phyloP scores from a whole-genome alignment of 345 rosid species.

The Bruguiera gymnorhiza region DNA sequence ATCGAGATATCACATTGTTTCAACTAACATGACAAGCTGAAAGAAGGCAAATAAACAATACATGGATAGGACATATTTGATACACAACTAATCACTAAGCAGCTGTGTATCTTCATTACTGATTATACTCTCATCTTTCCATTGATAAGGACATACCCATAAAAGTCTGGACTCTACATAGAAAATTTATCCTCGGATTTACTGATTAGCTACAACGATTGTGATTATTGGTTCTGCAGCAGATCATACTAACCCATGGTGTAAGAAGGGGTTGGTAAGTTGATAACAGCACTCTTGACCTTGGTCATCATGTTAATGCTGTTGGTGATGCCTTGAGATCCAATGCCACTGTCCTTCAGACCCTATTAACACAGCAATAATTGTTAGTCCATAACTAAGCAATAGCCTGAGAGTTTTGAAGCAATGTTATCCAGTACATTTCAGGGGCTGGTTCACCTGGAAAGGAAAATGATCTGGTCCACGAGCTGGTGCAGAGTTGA shows the following conservation, averaged over 20 bases:
- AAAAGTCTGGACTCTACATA: not conserved
- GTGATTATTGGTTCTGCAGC: not conserved
- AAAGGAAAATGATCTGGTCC: slow-evolving; percentile 99
- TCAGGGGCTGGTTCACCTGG: slow-evolving; percentile 50
- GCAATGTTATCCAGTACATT: not conserved
- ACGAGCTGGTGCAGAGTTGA: slow-evolving; percentile 98
- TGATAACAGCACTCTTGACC: slow-evolving; percentile 89
- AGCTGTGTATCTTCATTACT: not conserved
- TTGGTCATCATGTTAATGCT: slow-evolving; percentile 96
- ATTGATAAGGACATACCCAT: not conserved
- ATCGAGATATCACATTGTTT: no score
- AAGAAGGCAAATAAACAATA: no score
- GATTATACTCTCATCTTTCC: not conserved
- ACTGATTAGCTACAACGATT: not conserved
- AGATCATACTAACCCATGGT: slow-evolving; percentile 62
- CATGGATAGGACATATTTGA: no score
- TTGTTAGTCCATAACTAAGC: not conserved
- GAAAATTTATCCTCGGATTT: not conserved
- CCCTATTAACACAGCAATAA: slow-evolving; percentile 44
- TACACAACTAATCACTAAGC: no score
- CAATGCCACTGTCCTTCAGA: slow-evolving; percentile 94
- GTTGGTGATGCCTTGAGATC: slow-evolving; percentile 96
- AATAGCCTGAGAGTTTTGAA: not conserved
- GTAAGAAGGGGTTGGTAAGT: slow-evolving; percentile 85
- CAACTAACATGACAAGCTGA: no score